phyloP scores from a whole-genome alignment of 169 alveolate species.

The Plasmodium relictum region DNA sequence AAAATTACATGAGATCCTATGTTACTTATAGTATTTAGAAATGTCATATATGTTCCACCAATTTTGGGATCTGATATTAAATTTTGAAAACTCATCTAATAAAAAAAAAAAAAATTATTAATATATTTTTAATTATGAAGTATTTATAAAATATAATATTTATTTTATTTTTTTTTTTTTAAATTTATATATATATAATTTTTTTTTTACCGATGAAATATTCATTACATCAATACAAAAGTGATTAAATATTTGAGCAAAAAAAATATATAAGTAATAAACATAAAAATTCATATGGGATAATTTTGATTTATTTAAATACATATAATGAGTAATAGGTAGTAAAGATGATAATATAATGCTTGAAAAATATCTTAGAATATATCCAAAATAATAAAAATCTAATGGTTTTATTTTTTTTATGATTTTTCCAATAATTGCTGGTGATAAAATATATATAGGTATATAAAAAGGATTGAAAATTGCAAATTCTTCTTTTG shows the following conservation, averaged over 20 bases:
- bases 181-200: not conserved
- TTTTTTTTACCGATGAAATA: constrained; percentile 60
- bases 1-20: constrained; percentile 81
- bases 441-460: constrained; percentile 82
- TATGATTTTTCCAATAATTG: constrained; percentile 78
- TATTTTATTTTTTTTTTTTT: not conserved
- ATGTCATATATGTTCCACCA: constrained; percentile 91
- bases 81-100: constrained; percentile 83
- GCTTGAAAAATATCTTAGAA: constrained; percentile 62
- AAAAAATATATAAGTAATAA: constrained; percentile 60
- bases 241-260: constrained; percentile 78
- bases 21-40: constrained; percentile 88
- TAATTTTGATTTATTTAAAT: constrained; percentile 32
- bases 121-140: constrained; percentile 7
- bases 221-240: constrained; percentile 65
- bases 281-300: constrained; percentile 28
- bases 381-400: constrained; percentile 66
- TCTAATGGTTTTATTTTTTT: constrained; percentile 34
- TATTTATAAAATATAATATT: not conserved
- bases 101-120: constrained; percentile 37
- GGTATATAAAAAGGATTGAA: constrained; percentile 81
- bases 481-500: constrained; percentile 83
- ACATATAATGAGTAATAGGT: constrained; percentile 74
- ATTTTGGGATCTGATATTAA: constrained; percentile 87
- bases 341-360: constrained; percentile 43